Evolutionary conservation across 2,329 filamentous ascomycete genomes (phyloP).

Genomic region (Pseudogymnoascus sp.): DNA sequence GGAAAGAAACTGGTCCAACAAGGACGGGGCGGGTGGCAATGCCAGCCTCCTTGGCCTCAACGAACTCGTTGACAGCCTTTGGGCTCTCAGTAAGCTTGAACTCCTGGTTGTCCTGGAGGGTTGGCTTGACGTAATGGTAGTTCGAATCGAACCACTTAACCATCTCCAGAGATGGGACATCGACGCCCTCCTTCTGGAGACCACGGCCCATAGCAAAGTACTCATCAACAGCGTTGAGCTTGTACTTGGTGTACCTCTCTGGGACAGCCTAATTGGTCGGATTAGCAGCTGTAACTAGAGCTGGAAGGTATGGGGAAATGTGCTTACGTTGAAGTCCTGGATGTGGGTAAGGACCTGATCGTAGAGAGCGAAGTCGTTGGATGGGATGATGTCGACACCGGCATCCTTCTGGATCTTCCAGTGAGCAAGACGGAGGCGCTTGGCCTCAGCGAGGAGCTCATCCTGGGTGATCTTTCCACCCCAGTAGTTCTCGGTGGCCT

Average conservation of each 20-base stretch:
- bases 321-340: slow-evolving; percentile 85
- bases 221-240: slow-evolving; percentile 81
- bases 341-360: slow-evolving; percentile 97
- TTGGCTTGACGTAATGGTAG: slow-evolving; percentile 99
- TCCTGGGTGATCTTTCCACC: slow-evolving; percentile 85
- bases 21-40: slow-evolving; percentile 89
- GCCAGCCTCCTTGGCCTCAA: slow-evolving; percentile 95
- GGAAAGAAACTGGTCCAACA: slow-evolving; percentile 93
- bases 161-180: slow-evolving; percentile 95
- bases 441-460: slow-evolving; percentile 87
- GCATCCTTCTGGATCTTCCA: slow-evolving; percentile 99
- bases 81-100: slow-evolving; percentile 83
- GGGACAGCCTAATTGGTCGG: slow-evolving; percentile 59
- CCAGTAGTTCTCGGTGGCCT: slow-evolving; percentile 99
- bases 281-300: slow-evolving; percentile 14
- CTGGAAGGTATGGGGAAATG: slow-evolving; percentile 7
- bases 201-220: slow-evolving; percentile 99
- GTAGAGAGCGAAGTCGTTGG: slow-evolving; percentile 99
- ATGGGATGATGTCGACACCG: slow-evolving; percentile 93
- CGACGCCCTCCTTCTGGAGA: slow-evolving; percentile 88
- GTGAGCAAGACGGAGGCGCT: slow-evolving; percentile 92
- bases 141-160: slow-evolving; percentile 99
- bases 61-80: slow-evolving; percentile 91
- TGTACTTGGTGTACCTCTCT: slow-evolving; percentile 86
- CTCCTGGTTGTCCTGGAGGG: slow-evolving; percentile 89